Conservation (phyloP, 164 flowering plant species). For the Sextonia rubra region DNA sequence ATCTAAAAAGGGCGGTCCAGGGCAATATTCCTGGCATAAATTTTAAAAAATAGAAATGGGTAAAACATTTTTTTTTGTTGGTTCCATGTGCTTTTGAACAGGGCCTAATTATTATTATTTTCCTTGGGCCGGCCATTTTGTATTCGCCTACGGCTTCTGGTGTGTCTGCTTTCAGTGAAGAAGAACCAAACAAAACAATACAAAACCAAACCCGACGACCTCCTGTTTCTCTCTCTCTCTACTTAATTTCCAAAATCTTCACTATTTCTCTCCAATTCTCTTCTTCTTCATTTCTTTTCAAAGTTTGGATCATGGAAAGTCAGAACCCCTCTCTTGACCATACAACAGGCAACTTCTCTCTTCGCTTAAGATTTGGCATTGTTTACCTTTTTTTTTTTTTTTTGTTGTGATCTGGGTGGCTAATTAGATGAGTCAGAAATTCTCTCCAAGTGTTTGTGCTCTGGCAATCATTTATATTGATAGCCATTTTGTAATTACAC, state of each 20-base stretch:
- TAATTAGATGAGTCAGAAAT: too few species aligned
- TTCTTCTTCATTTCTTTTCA: neutral
- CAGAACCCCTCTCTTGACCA: neutral
- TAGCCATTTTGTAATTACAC: neutral
- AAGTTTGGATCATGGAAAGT: neutral
- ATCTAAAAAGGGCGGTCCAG: too few species aligned
- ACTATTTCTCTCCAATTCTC: neutral
- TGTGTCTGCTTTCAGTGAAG: too few species aligned
- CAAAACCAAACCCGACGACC: neutral
- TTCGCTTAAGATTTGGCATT: neutral
- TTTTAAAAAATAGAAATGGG: too few species aligned
- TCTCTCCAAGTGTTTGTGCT: neutral
- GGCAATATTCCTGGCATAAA: too few species aligned
- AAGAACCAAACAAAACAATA: neutral
- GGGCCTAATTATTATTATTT: too few species aligned
- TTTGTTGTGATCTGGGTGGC: neutral
- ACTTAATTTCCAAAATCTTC: neutral
- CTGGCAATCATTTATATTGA: neutral
- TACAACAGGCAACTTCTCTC: neutral
- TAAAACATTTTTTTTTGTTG: too few species aligned
- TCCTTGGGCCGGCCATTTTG: too few species aligned
- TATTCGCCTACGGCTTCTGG: too few species aligned
- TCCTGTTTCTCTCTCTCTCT: neutral
- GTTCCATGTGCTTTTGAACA: too few species aligned
- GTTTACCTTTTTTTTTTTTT: neutral